Percentiles rank a stretch among this genome's conserved stretches.
Conservation (phyloP, 176 grass and related monocot genomes). For the Poa annua region DNA sequence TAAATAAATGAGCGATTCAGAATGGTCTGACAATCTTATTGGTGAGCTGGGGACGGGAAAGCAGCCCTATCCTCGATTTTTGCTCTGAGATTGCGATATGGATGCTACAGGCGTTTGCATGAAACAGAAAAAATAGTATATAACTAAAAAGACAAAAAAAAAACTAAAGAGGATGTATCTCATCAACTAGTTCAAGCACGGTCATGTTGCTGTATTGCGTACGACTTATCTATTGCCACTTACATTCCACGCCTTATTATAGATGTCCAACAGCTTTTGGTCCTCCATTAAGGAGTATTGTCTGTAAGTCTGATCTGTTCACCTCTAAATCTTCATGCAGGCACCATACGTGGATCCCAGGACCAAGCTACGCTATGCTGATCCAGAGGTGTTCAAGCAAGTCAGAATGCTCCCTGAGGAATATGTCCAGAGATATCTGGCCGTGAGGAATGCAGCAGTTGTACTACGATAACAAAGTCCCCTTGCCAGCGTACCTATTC, state of each 20-base stretch:
- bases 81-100: background rate
- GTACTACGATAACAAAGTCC: constrained; percentile 51
- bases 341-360: constrained; percentile 88
- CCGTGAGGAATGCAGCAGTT: constrained; percentile 77
- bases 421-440: constrained; percentile 77
- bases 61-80: background rate
- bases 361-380: constrained; percentile 74
- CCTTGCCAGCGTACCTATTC: too few relatives aligned
- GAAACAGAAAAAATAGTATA: background rate
- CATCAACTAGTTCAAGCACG: background rate
- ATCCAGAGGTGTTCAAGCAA: constrained; percentile 85
- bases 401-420: constrained; percentile 81
- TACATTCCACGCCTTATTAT: background rate
- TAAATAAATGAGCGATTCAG: background rate
- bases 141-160: background rate
- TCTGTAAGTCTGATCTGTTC: background rate
- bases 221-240: background rate
- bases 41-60: background rate
- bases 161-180: too few relatives aligned
- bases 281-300: background rate
- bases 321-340: constrained; percentile 42
- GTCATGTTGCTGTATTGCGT: background rate
- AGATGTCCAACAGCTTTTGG: background rate
- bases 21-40: background rate
- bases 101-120: background rate